A percentile compares a stretch with the other conserved stretches of the same genome.
phyloP scores from a whole-genome alignment of 2,329 filamentous ascomycete species.

The Pseudocercospora musae region DNA sequence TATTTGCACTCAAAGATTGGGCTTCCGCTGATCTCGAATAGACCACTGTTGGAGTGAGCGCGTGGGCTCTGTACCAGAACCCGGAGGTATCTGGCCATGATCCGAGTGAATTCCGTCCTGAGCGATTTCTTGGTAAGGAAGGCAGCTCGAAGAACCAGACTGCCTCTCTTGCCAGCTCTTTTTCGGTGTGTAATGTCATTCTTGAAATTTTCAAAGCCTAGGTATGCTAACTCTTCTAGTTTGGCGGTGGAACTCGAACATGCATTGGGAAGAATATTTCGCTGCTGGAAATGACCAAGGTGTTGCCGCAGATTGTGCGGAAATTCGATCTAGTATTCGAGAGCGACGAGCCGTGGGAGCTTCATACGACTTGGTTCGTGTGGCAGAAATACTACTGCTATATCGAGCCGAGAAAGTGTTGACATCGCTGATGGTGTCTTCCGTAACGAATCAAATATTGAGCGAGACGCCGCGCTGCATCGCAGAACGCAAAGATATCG shows the following conservation, averaged over 20 bases:
- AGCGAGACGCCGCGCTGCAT: no score
- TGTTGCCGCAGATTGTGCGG: conserved; percentile 30
- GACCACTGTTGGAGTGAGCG: conserved; percentile 10
- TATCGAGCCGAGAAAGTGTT: conserved; percentile 7
- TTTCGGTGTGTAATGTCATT: not conserved
- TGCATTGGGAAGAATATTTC: conserved; percentile 36
- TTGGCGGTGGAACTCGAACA: conserved; percentile 34
- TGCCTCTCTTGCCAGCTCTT: conserved; percentile 1
- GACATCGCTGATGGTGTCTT: no score
- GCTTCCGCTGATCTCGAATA: not conserved
- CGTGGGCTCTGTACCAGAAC: conserved; percentile 39
- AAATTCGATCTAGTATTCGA: conserved; percentile 20
- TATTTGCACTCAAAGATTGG: no score
- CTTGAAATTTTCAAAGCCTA: not conserved
- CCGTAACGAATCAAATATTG: no score
- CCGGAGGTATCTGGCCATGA: conserved; percentile 44
- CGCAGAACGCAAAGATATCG: no score
- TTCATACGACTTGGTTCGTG: conserved; percentile 9
- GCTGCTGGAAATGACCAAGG: conserved; percentile 30
- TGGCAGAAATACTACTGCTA: conserved; percentile 11
- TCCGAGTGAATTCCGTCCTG: conserved; percentile 43
- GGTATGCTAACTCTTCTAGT: not conserved
- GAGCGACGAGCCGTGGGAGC: conserved; percentile 5
- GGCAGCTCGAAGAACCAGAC: not conserved
- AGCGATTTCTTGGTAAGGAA: conserved; percentile 42